phyloP scores from a whole-genome alignment of 2,329 filamentous ascomycete species.

The Escovopsis sp. region DNA sequence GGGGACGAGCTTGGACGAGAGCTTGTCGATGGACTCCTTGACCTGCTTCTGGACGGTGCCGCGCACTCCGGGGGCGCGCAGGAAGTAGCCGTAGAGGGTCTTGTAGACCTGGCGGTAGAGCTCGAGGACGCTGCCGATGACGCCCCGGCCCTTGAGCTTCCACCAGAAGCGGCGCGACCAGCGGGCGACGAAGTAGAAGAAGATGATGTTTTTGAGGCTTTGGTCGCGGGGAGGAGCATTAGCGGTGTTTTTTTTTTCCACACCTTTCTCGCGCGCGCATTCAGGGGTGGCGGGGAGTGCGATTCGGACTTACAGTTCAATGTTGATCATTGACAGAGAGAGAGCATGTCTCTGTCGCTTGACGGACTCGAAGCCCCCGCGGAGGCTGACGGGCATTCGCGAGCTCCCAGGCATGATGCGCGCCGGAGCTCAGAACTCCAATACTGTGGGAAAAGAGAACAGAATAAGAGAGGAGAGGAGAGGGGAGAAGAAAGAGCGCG shows the following conservation, averaged over 20 bases:
- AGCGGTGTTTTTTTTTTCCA: background rate
- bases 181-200: constrained; percentile 75
- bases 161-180: constrained; percentile 68
- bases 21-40: constrained; percentile 59
- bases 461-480: background rate
- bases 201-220: constrained; percentile 52
- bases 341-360: constrained; percentile 41
- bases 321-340: constrained; percentile 45
- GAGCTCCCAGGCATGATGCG: constrained; percentile 49
- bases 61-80: constrained; percentile 75
- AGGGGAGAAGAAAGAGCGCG: no score
- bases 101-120: constrained; percentile 59
- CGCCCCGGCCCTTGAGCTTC: constrained; percentile 77
- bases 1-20: constrained; percentile 73
- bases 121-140: constrained; percentile 64
- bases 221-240: background rate
- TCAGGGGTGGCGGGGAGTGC: background rate
- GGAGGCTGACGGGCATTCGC: constrained; percentile 55
- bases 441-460: background rate
- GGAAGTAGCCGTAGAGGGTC: constrained; percentile 69
- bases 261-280: no score
- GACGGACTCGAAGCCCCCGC: constrained; percentile 48
- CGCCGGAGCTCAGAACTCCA: background rate
- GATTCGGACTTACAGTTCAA: constrained; percentile 48
- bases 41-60: constrained; percentile 76